Conservation (phyloP, 2,329 filamentous ascomycete genomes). For the Trichoderma pleuroti region DNA sequence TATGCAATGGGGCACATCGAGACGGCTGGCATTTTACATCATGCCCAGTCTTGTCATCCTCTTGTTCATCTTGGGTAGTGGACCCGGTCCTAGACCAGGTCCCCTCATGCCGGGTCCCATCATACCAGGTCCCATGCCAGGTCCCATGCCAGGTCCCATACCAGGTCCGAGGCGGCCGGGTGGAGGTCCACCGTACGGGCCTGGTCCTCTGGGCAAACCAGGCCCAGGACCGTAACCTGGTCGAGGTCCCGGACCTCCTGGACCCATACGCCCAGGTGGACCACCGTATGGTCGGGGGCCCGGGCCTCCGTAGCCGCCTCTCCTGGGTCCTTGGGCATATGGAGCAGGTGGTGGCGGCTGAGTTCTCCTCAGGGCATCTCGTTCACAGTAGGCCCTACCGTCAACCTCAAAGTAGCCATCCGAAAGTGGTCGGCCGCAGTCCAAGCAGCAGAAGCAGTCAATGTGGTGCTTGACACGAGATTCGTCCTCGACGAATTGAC, state of each 20-base stretch:
- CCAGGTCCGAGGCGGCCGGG: conserved; percentile 16
- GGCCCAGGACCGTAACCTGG: conserved; percentile 17
- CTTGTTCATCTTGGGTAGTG: conserved; percentile 54
- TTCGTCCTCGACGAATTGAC: conserved; percentile 86
- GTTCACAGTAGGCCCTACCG: conserved; percentile 78
- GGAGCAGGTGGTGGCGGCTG: conserved; percentile 29
- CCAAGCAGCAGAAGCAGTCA: conserved; percentile 77
- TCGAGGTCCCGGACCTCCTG: conserved; percentile 22
- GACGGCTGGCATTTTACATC: conserved; percentile 39
- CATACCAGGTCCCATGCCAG: conserved; percentile 17
- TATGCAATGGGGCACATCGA: background rate
- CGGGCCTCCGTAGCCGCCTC: conserved; percentile 14
- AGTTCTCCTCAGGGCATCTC: conserved; percentile 66
- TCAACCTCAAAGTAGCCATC: conserved; percentile 91
- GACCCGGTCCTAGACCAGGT: conserved; percentile 20
- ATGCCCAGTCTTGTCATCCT: conserved; percentile 59
- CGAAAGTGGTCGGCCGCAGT: conserved; percentile 69
- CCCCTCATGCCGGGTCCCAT: conserved; percentile 17
- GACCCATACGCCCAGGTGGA: conserved; percentile 22
- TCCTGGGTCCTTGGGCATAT: background rate
- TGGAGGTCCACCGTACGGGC: conserved; percentile 19
- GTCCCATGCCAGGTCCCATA: conserved; percentile 17
- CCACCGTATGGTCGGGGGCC: conserved; percentile 13
- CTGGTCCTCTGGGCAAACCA: conserved; percentile 17
- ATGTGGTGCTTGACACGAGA: conserved; percentile 76